phyloP scores from a whole-genome alignment of 306 rosid species.

The Castanea mollissima region DNA sequence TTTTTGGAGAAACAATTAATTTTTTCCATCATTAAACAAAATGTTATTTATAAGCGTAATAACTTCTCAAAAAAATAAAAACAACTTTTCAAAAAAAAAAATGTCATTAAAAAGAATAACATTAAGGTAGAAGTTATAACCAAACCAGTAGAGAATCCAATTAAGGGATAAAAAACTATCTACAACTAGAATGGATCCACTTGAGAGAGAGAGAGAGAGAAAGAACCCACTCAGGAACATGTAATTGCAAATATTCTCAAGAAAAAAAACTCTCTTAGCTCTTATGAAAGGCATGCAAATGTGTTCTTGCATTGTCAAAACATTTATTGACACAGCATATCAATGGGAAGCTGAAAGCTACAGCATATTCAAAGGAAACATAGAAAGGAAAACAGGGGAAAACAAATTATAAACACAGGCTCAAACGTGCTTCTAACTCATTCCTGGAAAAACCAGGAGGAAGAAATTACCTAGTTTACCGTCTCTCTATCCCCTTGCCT shows the following conservation, averaged over 20 bases:
- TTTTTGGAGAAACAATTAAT: no score
- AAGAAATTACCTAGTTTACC: conserved; percentile 48
- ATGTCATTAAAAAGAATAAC: no score
- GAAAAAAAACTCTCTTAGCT: conserved; percentile 38
- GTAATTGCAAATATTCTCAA: conserved; percentile 27
- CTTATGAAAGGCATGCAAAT: conserved; percentile 39
- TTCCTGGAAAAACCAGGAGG: conserved; percentile 36
- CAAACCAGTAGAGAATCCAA: no score
- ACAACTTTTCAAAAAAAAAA: no score
- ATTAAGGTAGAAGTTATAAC: no score
- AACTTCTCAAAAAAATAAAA: no score
- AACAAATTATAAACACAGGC: conserved; percentile 61
- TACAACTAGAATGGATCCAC: background rate
- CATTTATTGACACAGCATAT: conserved; percentile 62
- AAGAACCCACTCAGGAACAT: conserved; percentile 6
- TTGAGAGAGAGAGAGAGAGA: background rate
- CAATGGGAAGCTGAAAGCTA: conserved; percentile 44
- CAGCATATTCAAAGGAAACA: conserved; percentile 44
- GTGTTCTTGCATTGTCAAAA: conserved; percentile 57
- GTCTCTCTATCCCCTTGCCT: conserved; percentile 66
- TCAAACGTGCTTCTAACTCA: conserved; percentile 45
- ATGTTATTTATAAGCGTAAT: no score
- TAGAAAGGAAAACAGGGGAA: conserved; percentile 44
- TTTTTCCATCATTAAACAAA: no score
- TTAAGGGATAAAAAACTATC: background rate